Evolutionary conservation across 257 asterid genomes (phyloP), one percentile per base, ranked within the genome.

Genomic region (Capsicum pubescens): DNA sequence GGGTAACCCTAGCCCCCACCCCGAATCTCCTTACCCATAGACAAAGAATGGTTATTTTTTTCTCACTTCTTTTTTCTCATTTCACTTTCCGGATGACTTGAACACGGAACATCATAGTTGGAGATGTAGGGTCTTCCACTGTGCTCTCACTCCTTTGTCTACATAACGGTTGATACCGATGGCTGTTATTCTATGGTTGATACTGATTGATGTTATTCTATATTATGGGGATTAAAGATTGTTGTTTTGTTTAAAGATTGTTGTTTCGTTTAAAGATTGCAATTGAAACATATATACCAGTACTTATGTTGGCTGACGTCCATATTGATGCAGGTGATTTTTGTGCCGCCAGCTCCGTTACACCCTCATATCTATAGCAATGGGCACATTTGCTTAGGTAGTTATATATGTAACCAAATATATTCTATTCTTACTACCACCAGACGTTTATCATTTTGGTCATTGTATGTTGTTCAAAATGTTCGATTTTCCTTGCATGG

Each of bases 321-420:
- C 26, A 15, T 39, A 21, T 66, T 44, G 81, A 52, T 82, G 87
- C 95, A 93, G 97, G 97, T 89, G 86, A 90, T 93, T 83, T 93
- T 93, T 89, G 85, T 92, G 35, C 95, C 93, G 54, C 98, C 98
- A 8, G 94, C 97, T 79, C 98, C 98, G 3, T 80, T 88, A 84
- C 98, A 93, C 63, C 95, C 98, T 57, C 98, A 93, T 87, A 93
- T 93, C 87, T 93, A 93, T 83, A 93, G 98, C 88, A 93, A 93
- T 70, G 97, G 97, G 39, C 97, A 93, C 86, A 93, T 93, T 85
- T 93, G 97, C 88, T 87, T 93, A 90, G 97, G 97, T 93, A n/a
- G 64, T 77, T 52, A 77, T 77, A 4, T 26, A 77, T 77, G 81
- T 77, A 77, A 77, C 19, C 81, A 32, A 26, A 52, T 54, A 26